Conservation (phyloP, 2,329 filamentous ascomycete genomes). For the Scedosporium boydii region DNA sequence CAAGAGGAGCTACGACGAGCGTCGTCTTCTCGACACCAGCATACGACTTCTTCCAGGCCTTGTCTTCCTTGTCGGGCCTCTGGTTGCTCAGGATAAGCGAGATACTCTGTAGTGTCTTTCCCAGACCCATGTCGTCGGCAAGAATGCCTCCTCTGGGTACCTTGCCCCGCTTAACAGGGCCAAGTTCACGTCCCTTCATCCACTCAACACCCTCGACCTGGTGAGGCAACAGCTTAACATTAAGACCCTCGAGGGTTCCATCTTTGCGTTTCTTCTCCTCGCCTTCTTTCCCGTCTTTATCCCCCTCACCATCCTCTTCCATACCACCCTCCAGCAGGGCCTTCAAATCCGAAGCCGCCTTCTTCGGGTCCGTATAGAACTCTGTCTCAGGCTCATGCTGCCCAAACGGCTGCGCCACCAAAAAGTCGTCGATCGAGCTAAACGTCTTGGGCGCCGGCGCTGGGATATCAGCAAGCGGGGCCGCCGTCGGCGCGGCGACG, state of each 20-base stretch:
- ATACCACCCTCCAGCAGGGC: slow-evolving; percentile 73
- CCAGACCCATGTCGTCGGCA: slow-evolving; percentile 94
- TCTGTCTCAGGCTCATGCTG: slow-evolving; percentile 26
- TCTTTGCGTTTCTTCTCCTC: slow-evolving; percentile 24
- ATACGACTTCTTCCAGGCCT: slow-evolving; percentile 59
- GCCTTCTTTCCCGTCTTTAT: slow-evolving; percentile 26
- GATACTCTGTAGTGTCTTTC: slow-evolving; percentile 92
- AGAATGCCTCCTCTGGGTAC: slow-evolving; percentile 89
- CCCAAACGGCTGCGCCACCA: slow-evolving; percentile 4
- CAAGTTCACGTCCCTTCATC: slow-evolving; percentile 91
- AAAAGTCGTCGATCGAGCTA: slow-evolving; percentile 8
- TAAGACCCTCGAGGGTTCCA: slow-evolving; percentile 62
- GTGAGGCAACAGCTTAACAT: slow-evolving; percentile 82
- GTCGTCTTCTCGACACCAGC: slow-evolving; percentile 67
- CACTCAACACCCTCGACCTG: slow-evolving; percentile 89
- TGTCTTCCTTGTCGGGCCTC: slow-evolving; percentile 49
- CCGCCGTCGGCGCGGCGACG: slow-evolving; percentile 29
- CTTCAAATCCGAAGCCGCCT: slow-evolving; percentile 70
- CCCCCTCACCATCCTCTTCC: slow-evolving; percentile 59
- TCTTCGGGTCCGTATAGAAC: slow-evolving; percentile 59
- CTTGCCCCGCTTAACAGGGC: slow-evolving; percentile 68
- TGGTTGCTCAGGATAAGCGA: slow-evolving; percentile 78
- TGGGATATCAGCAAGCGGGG: neutral
- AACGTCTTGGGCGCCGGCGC: neutral
- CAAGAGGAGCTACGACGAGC: slow-evolving; percentile 83